Base-by-base conservation (phyloP, 1,284 basidiomycete genomes). In the Pseudozyma flocculosa region DNA sequence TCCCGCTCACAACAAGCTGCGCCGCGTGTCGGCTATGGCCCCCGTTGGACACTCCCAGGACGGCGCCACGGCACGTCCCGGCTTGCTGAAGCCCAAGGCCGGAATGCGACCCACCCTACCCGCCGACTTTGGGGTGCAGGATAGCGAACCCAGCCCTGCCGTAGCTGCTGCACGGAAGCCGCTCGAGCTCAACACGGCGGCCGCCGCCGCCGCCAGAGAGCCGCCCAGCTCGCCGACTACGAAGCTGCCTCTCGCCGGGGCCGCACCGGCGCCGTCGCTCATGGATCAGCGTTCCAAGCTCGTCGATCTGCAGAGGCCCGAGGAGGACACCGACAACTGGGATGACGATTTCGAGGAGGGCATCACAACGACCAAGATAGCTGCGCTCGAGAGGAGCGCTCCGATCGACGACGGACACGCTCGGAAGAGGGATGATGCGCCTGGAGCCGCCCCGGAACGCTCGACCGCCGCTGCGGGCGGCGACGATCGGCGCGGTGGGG, bases 331-430 rank as follows among this genome's bases (percentile, higher is more conserved):
- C 11, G 90, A 94, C 76, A 93, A 92, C 61, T 97, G 94, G 92
- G 94, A 98, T 74, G 89, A 92, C 67, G 94, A 98, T 76, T 98
- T 97, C 72, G 92, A 92, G 71, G 90, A 90, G 58, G 92, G 88
- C 2, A 92, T 93, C 24, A 90, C 90, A 1, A 85, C 89, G 49
- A 86, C 87, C 10, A 92, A 92, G 77, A 76, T 91, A 40, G 89
- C 89, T 80, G 87, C 88, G 85, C 72, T 47, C 73, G 68, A 53
- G 34, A 51, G 15, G 32, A 34, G 11, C 11, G 32, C 11, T 9
- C 32, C 15, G 8, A 5, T 17, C 32, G 15, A 34, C 11, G 32
- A 34, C 10, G 32, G n/a, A n/a, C n/a, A n/a, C n/a, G n/a, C n/a
- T n/a, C n/a, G n/a, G n/a, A n/a, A n/a, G n/a, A n/a, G n/a, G n/a